These are phyloP conservation scores for Zymoseptoria brevis DNA, from an alignment of 2,329 filamentous ascomycete genomes.

Conservation along the genomic window DNA sequence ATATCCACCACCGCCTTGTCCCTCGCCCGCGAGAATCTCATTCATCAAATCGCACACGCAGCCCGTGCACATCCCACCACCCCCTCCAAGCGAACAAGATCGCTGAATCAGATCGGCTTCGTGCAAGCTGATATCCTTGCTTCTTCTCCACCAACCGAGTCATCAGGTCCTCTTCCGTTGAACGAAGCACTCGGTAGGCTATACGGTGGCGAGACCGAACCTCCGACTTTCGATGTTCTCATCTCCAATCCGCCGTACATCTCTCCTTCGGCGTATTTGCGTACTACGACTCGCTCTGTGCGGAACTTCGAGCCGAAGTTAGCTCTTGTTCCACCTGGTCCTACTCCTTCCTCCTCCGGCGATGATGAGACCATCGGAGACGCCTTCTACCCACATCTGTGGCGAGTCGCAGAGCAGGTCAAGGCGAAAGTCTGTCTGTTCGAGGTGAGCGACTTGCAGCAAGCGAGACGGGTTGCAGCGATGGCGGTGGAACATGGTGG, in stretches of 20 bases:
- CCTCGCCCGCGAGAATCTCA: slow-evolving; percentile 57
- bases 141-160: background rate
- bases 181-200: slow-evolving; percentile 10
- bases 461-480: slow-evolving; percentile 56
- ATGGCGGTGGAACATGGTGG: slow-evolving; percentile 34
- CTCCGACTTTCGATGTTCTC: slow-evolving; percentile 49
- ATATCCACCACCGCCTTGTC: slow-evolving; percentile 57
- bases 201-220: background rate
- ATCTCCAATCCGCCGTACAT: slow-evolving; percentile 91
- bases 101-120: slow-evolving; percentile 25
- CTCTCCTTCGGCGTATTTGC: slow-evolving; percentile 55
- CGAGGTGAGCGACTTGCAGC: slow-evolving; percentile 62
- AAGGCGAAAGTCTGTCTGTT: slow-evolving; percentile 53
- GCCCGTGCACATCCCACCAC: slow-evolving; percentile 36
- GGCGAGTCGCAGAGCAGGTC: slow-evolving; percentile 47
- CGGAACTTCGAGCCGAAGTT: slow-evolving; percentile 71
- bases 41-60: slow-evolving; percentile 15
- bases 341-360: background rate
- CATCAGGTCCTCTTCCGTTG: slow-evolving; percentile 4
- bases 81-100: slow-evolving; percentile 1
- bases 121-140: slow-evolving; percentile 29
- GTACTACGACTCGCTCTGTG: slow-evolving; percentile 63
- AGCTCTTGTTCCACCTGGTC: slow-evolving; percentile 60
- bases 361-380: slow-evolving; percentile 32
- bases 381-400: slow-evolving; percentile 61